phyloP scores from a whole-genome alignment of 1,284 basidiomycete genomes.

The Marasmius oreades region DNA sequence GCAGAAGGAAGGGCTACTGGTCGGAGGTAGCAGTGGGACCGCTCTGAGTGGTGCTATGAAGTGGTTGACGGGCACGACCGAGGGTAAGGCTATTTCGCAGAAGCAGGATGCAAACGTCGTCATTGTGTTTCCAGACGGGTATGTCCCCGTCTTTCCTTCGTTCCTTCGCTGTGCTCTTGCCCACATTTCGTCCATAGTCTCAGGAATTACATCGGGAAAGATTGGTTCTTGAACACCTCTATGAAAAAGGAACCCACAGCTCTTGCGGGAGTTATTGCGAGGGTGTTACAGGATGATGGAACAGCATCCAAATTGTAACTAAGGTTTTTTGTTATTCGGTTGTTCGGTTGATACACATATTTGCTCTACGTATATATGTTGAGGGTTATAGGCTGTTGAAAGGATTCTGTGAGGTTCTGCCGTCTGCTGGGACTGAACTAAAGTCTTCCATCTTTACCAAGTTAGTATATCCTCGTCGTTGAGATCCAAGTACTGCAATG shows the following conservation, averaged over 20 bases:
- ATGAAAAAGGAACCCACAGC: constrained; percentile 51
- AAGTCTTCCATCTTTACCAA: too few relatives aligned
- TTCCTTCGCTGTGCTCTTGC: background rate
- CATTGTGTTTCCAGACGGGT: constrained; percentile 88
- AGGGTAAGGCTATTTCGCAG: constrained; percentile 66
- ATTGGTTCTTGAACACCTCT: constrained; percentile 75
- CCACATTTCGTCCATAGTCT: constrained; percentile 53
- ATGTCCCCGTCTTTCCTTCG: constrained; percentile 26
- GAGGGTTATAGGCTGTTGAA: too few relatives aligned
- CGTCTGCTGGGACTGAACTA: too few relatives aligned
- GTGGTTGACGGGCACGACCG: constrained; percentile 70
- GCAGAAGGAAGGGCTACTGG: constrained; percentile 82
- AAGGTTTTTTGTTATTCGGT: too few relatives aligned
- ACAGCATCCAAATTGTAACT: background rate
- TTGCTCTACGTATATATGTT: too few relatives aligned
- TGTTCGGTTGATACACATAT: too few relatives aligned
- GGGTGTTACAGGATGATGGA: constrained; percentile 28
- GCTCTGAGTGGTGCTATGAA: constrained; percentile 75
- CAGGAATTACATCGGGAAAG: constrained; percentile 95
- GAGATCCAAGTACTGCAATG: too few relatives aligned
- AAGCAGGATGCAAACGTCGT: constrained; percentile 85
- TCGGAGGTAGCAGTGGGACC: constrained; percentile 91
- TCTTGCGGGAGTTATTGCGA: constrained; percentile 46
- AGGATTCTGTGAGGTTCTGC: too few relatives aligned
- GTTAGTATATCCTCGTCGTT: too few relatives aligned